phyloP scores from a whole-genome alignment of 2,329 filamentous ascomycete genomes.

The Ilyonectria sp. region DNA sequence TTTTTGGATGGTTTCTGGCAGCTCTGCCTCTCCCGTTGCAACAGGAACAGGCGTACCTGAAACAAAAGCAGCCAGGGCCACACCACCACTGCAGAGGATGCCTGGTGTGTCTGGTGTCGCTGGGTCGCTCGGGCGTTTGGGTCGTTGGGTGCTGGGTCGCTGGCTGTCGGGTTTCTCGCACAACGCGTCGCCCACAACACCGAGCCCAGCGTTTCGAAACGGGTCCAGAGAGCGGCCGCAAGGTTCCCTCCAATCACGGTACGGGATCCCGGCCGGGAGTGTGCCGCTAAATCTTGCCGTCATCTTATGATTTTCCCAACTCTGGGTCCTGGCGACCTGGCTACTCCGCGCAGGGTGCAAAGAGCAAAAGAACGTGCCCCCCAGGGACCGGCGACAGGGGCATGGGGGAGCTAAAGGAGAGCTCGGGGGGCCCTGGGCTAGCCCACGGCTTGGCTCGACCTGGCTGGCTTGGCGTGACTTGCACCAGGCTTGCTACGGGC shows the following conservation, averaged over 20 bases:
- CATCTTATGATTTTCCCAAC: slow-evolving; percentile 39
- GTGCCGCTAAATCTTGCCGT: slow-evolving; percentile 32
- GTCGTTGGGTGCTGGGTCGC: background rate
- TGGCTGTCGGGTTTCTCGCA: background rate
- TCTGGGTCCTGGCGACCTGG: background rate
- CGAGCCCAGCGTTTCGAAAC: slow-evolving; percentile 47
- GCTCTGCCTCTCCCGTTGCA: slow-evolving; percentile 26
- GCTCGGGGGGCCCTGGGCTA: background rate
- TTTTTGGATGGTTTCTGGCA: slow-evolving; percentile 12
- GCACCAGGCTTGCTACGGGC: slow-evolving; percentile 4
- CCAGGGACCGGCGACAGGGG: background rate
- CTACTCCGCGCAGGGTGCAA: too few species aligned
- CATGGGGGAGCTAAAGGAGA: background rate
- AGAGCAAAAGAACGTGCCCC: background rate
- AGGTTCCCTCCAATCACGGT: slow-evolving; percentile 44
- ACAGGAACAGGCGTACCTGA: slow-evolving; percentile 35
- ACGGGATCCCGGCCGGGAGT: slow-evolving; percentile 8
- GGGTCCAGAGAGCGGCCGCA: slow-evolving; percentile 20
- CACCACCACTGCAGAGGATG: slow-evolving; percentile 9
- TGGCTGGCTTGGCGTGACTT: slow-evolving; percentile 8
- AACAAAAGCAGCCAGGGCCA: slow-evolving; percentile 29
- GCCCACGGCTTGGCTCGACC: slow-evolving; percentile 2
- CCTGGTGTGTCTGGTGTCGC: slow-evolving; percentile 1
- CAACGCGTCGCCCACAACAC: slow-evolving; percentile 20
- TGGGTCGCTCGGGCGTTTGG: background rate